Evolutionary conservation across 192 early-diverging fungal species (phyloP).

Genomic region (Paraglomus brasilianum): DNA sequence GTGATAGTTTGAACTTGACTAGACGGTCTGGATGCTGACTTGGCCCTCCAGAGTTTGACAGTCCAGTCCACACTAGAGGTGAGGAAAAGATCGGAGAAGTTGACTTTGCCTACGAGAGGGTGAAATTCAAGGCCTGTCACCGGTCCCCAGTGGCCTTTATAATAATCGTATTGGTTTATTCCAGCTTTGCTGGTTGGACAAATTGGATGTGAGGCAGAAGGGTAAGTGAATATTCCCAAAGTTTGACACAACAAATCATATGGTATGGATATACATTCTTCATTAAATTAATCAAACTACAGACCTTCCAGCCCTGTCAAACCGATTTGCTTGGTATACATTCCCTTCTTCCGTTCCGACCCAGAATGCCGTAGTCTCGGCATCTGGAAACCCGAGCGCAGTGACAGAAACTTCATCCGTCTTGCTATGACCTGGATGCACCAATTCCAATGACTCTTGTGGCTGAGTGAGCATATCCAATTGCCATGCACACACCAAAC

Average conservation of each 20-base stretch:
- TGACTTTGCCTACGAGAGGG: conserved; percentile 71
- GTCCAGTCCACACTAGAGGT: conserved; percentile 97
- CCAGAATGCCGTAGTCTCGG: conserved; percentile 91
- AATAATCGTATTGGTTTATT: conserved; percentile 81
- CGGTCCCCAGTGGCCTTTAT: conserved; percentile 84
- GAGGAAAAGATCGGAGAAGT: conserved; percentile 91
- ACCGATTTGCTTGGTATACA: conserved; percentile 93
- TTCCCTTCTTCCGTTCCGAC: conserved; percentile 96
- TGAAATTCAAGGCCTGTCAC: conserved; percentile 93
- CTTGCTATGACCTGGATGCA: conserved; percentile 69
- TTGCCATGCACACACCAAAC: conserved; percentile 94
- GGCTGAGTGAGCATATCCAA: conserved; percentile 98
- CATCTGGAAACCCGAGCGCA: conserved; percentile 84
- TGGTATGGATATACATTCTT: background rate
- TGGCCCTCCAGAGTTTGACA: conserved; percentile 90
- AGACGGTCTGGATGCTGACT: conserved; percentile 53
- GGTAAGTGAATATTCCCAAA: background rate
- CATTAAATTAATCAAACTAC: background rate
- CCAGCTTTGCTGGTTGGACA: conserved; percentile 80
- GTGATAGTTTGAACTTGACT: conserved; percentile 52
- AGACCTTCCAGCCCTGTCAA: conserved; percentile 90
- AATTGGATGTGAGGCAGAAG: background rate
- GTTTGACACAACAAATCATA: background rate
- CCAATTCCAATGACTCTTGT: conserved; percentile 82
- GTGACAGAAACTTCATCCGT: conserved; percentile 96